Conservation (phyloP, 371 early-diverging fungal species). For the Mucor lusitanicus region DNA sequence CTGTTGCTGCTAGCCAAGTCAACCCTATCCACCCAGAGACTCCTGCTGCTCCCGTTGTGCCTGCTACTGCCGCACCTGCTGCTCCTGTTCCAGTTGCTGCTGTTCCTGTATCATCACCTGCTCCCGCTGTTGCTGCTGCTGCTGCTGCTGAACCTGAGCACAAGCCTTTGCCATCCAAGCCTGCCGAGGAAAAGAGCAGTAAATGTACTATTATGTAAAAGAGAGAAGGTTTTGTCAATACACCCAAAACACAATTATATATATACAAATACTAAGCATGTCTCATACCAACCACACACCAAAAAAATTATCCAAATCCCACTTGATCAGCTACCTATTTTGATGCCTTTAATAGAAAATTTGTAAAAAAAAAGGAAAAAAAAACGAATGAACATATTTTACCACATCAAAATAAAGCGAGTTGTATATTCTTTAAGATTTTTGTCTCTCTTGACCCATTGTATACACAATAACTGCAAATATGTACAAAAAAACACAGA, state of each 20-base stretch:
- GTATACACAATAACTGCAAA: too few species aligned
- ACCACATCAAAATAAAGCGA: background rate
- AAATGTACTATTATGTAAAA: constrained; percentile 34
- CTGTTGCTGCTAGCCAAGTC: constrained; percentile 24
- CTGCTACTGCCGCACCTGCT: constrained; percentile 2
- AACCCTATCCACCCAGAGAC: constrained; percentile 13
- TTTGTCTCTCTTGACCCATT: too few species aligned
- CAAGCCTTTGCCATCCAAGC: constrained; percentile 9
- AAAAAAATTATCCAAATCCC: constrained; percentile 7
- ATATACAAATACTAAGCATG: constrained; percentile 4
- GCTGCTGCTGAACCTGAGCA: constrained; percentile 3
- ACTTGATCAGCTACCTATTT: background rate
- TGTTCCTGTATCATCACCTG: background rate
- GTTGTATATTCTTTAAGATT: background rate
- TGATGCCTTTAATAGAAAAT: constrained; percentile 1
- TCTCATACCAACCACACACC: constrained; percentile 9
- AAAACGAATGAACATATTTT: background rate
- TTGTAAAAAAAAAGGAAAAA: background rate
- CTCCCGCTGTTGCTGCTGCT: background rate
- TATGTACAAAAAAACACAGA: too few species aligned
- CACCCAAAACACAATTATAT: constrained; percentile 1
- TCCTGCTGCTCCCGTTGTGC: constrained; percentile 4
- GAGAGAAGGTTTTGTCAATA: background rate
- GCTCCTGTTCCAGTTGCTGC: background rate
- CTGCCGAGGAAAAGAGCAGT: constrained; percentile 14